These are phyloP conservation scores for Ilex aquifolium DNA, from an alignment of 257 asterid genomes.

Conservation along the genomic window DNA sequence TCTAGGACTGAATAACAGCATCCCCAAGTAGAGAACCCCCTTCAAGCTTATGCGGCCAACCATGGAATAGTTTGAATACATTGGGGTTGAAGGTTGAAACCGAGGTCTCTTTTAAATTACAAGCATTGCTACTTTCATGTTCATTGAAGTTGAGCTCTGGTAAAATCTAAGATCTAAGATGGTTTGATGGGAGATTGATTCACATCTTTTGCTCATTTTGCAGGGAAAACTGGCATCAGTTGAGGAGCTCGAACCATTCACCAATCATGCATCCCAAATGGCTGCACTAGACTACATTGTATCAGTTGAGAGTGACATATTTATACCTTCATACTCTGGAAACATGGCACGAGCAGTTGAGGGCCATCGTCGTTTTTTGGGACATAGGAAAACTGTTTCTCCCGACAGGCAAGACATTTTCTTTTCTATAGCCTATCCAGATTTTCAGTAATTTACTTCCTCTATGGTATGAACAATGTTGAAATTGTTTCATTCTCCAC, in stretches of 20 bases:
- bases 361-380: slow-evolving; percentile 93
- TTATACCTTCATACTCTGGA: slow-evolving; percentile 88
- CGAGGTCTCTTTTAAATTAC: too few relatives aligned
- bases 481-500: not conserved
- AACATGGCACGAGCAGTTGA: slow-evolving; percentile 98
- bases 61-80: too few relatives aligned
- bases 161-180: not conserved
- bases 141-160: not conserved
- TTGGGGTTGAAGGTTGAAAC: too few relatives aligned
- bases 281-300: slow-evolving; percentile 96
- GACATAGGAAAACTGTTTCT: slow-evolving; percentile 76
- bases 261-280: slow-evolving; percentile 84
- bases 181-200: slow-evolving; percentile 6
- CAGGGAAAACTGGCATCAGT: slow-evolving; percentile 83
- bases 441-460: not conserved
- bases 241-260: slow-evolving; percentile 82
- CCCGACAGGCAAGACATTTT: slow-evolving; percentile 67
- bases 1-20: too few relatives aligned
- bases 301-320: slow-evolving; percentile 83
- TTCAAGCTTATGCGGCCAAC: too few relatives aligned
- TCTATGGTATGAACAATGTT: too few relatives aligned
- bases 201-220: slow-evolving; percentile 8
- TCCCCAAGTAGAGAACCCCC: too few relatives aligned
- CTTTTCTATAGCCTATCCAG: not conserved
- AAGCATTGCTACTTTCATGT: too few relatives aligned